Evolutionary conservation across 208 protist species (phyloP).

Genomic region (Leishmania guyanensis): DNA sequence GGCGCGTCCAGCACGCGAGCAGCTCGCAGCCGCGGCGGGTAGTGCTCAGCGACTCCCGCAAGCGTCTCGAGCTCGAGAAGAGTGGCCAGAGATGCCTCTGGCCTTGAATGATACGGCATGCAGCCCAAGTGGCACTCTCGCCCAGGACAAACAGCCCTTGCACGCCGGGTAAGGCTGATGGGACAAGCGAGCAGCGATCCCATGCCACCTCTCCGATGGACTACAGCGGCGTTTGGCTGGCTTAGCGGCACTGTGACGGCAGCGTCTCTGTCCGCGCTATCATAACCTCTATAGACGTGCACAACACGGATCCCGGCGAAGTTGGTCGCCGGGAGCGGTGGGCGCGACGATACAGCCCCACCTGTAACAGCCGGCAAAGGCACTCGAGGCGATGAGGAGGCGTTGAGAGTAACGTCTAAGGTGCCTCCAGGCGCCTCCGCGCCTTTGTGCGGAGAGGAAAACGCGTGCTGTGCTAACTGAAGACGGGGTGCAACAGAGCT

Average conservation of each 20-base stretch:
- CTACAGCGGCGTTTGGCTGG: background rate
- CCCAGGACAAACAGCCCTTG: background rate
- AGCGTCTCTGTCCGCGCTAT: background rate
- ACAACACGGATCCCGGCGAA: background rate
- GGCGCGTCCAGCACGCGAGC: conserved; percentile 58
- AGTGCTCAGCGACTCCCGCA: conserved; percentile 29
- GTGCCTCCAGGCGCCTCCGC: background rate
- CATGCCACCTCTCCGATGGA: background rate
- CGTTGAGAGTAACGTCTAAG: background rate
- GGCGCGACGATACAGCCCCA: background rate
- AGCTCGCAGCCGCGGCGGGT: conserved; percentile 35
- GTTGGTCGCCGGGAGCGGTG: background rate
- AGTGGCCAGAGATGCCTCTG: background rate
- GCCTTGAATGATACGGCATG: background rate
- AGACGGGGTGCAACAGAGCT: background rate
- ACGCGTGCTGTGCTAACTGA: background rate
- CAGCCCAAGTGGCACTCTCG: background rate
- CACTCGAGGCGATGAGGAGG: background rate
- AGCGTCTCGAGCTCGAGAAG: conserved; percentile 49
- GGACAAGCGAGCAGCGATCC: background rate
- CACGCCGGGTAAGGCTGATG: background rate
- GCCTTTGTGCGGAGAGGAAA: background rate
- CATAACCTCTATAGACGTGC: background rate
- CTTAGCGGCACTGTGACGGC: background rate
- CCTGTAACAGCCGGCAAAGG: background rate